A percentile compares a stretch with the other conserved stretches of the same genome.
These are phyloP conservation scores for Ciborinia camelliae DNA, from an alignment of 2,329 filamentous ascomycete species.

Conservation along the genomic window DNA sequence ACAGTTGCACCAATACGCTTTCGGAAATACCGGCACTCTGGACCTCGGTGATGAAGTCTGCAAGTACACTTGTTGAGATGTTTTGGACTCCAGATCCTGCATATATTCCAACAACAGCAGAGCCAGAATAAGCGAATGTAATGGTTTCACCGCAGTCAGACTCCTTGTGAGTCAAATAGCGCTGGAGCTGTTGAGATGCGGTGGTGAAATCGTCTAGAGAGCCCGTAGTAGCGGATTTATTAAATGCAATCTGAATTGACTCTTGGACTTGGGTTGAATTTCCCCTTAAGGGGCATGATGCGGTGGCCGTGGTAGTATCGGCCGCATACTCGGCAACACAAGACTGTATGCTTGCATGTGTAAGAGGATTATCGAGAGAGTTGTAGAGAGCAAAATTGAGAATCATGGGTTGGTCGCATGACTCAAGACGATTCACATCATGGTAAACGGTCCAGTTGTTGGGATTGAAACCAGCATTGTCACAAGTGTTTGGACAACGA, in stretches of 20 bases:
- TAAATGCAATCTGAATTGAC: neutral
- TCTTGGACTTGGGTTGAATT: too few relatives aligned
- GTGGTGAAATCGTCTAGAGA: neutral
- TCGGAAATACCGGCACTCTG: neutral
- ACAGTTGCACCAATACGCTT: neutral
- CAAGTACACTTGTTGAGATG: neutral
- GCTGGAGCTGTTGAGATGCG: neutral
- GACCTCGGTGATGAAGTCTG: neutral
- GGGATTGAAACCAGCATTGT: neutral
- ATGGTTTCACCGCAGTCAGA: neutral
- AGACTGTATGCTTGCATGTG: neutral
- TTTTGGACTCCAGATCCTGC: neutral
- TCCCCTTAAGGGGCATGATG: too few relatives aligned
- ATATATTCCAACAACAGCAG: neutral
- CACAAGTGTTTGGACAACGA: neutral
- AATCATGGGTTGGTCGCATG: neutral
- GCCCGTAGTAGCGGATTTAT: too few relatives aligned
- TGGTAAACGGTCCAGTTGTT: neutral
- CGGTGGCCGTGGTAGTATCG: neutral
- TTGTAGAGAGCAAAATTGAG: neutral
- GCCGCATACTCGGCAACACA: neutral
- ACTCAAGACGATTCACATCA: neutral
- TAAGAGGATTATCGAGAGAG: neutral
- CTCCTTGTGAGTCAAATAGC: neutral
- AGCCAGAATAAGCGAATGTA: neutral